Evolutionary conservation across 768 basidiomycete species (phyloP).

Genomic region (Psilocybe cyanescens): DNA sequence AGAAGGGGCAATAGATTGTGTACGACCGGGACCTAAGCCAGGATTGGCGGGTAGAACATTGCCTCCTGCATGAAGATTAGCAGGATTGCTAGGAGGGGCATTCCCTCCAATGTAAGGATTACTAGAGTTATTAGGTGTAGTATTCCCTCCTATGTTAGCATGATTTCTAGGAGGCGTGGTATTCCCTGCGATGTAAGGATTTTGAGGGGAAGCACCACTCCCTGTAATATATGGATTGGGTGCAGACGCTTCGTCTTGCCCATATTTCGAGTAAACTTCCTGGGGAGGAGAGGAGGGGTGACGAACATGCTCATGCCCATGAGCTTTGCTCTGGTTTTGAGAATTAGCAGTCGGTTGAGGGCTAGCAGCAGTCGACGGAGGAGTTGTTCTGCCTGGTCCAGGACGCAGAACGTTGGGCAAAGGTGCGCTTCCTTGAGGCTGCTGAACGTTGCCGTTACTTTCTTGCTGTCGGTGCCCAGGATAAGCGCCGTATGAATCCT

Average conservation of each 20-base stretch:
- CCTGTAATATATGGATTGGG: constrained; percentile 14
- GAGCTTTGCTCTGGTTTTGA: constrained; percentile 11
- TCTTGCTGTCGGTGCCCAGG: background rate
- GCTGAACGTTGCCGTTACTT: background rate
- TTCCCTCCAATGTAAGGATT: constrained; percentile 16
- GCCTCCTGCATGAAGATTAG: constrained; percentile 6
- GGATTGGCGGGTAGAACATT: background rate
- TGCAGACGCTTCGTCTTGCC: background rate
- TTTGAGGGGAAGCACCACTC: background rate
- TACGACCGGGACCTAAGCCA: background rate
- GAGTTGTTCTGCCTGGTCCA: constrained; percentile 21
- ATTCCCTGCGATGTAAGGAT: background rate
- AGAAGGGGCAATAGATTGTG: constrained; percentile 4
- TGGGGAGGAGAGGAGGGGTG: constrained; percentile 19
- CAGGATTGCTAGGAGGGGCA: background rate
- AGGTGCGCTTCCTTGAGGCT: constrained; percentile 4
- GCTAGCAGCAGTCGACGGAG: constrained; percentile 8
- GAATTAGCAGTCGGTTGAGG: constrained; percentile 3
- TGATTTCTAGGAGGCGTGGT: background rate
- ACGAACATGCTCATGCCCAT: constrained; percentile 15
- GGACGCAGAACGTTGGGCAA: constrained; percentile 48
- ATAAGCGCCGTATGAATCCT: background rate
- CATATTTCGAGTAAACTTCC: constrained; percentile 1
- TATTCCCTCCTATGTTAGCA: constrained; percentile 18
- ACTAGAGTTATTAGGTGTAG: constrained; percentile 1